Evolutionary conservation across 768 basidiomycete genomes (phyloP).

Genomic region (Mycena maculata): DNA sequence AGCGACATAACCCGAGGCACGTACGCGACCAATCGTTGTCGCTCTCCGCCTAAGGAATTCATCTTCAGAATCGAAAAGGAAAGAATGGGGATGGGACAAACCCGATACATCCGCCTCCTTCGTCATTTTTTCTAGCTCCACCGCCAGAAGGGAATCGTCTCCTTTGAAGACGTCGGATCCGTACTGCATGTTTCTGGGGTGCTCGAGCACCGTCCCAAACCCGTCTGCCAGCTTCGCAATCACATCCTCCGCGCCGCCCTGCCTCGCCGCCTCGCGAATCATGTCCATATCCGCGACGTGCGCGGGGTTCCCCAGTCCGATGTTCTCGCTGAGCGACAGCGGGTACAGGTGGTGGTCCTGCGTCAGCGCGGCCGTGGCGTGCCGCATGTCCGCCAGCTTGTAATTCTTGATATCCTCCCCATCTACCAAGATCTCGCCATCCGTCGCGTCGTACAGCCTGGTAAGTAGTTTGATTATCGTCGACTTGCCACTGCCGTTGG

Average conservation of each 20-base stretch:
- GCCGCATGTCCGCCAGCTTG: slow-evolving; percentile 46
- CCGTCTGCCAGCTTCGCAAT: slow-evolving; percentile 30
- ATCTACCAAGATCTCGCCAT: slow-evolving; percentile 55
- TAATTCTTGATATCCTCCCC: slow-evolving; percentile 48
- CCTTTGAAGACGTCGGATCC: slow-evolving; percentile 16
- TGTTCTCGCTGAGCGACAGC: slow-evolving; percentile 53
- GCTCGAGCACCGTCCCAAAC: slow-evolving; percentile 30
- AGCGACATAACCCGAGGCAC: slow-evolving; percentile 35
- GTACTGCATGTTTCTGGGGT: slow-evolving; percentile 11
- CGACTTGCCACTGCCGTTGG: slow-evolving; percentile 59
- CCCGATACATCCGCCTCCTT: slow-evolving; percentile 45
- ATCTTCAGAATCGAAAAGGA: slow-evolving; percentile 40
- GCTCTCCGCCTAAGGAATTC: slow-evolving; percentile 58
- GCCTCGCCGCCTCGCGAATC: slow-evolving; percentile 40
- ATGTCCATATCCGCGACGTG: slow-evolving; percentile 24
- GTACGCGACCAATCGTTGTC: slow-evolving; percentile 62
- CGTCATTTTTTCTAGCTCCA: slow-evolving; percentile 44
- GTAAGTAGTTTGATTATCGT: slow-evolving; percentile 57
- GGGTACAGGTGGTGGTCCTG: slow-evolving; percentile 55
- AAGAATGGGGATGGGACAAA: neutral
- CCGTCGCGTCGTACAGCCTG: slow-evolving; percentile 46
- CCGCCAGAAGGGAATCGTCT: slow-evolving; percentile 32
- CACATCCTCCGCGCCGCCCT: slow-evolving; percentile 39
- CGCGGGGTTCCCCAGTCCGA: slow-evolving; percentile 48
- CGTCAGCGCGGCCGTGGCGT: slow-evolving; percentile 54